Conservation (phyloP, 208 protist genomes). For the Strigomonas culicis region DNA sequence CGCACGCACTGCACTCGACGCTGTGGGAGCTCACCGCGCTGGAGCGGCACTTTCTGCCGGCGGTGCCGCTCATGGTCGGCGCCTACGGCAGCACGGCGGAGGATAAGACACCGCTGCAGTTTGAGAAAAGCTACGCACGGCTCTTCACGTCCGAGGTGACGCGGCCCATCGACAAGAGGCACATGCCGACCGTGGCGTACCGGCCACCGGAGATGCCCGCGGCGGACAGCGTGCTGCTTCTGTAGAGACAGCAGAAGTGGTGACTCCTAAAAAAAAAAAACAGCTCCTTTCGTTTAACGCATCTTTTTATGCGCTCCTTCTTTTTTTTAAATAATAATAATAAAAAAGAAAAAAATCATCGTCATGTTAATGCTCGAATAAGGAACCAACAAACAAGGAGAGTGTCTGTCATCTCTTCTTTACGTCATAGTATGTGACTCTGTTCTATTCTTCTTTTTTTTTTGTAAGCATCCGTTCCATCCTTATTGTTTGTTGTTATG, state of each 20-base stretch:
- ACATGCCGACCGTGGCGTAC: constrained; percentile 76
- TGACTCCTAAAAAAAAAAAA: background rate
- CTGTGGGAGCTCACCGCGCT: constrained; percentile 89
- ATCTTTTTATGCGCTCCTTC: too few species aligned
- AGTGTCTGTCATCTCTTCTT: background rate
- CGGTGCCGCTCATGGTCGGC: constrained; percentile 82
- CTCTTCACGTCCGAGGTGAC: constrained; percentile 85
- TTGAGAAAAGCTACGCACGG: constrained; percentile 82
- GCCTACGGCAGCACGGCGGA: constrained; percentile 74
- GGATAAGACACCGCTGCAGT: constrained; percentile 81
- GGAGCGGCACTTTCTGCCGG: constrained; percentile 81
- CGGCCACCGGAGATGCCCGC: constrained; percentile 26
- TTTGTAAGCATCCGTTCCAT: background rate
- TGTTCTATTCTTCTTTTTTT: background rate
- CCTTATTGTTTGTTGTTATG: too few species aligned
- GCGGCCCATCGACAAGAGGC: constrained; percentile 38
- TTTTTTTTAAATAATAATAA: too few species aligned
- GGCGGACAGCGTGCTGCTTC: constrained; percentile 34
- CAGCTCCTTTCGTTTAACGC: background rate
- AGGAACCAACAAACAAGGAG: background rate
- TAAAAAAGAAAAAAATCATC: background rate
- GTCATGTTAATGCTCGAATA: background rate
- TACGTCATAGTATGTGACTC: background rate
- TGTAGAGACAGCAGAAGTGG: background rate
- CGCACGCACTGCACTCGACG: constrained; percentile 73